Base-by-base conservation (phyloP, 805 yeast genomes). In the Grigorovia jiainica region DNA sequence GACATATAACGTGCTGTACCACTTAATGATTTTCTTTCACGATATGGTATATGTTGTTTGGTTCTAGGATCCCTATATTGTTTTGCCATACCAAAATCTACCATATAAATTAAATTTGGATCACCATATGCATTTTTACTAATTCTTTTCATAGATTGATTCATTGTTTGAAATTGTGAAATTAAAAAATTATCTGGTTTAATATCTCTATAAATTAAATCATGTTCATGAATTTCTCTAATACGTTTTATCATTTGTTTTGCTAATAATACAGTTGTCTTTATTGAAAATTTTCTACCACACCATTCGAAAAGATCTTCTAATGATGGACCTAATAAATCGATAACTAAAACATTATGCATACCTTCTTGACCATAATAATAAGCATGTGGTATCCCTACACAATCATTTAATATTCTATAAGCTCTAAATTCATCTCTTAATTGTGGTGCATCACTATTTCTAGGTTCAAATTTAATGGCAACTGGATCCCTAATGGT, bases 1-100 rank as follows among this genome's bases (percentile, higher is more conserved):
- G 90, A 82, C 94, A 83, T 83, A 61, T 83, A 83, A 55, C 94
- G 73, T 9, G 92, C 92, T 1, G 94, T 83, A 17, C 94, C 94
- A 61, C 86, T 78, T 54, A 83, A 67, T 2, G 90, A 79, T 58
- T 83, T 83, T 52, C 80, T 71, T 60, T 83, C 94, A 51, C 89
- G 71, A 60, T 83, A 83, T 9, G 92, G 92, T 44, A 83, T 83
- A 62, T 83, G 94, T 49, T 76, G 82, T 53, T 81, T 81, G 0
- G 90, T 78, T 52, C 78, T 71, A 25, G 90, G 89, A 54, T 84
- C 89, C 53, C 92, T 67, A 58, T 78, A 83, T 56, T 83, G 89
- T 57, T 83, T 83, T 15, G 89, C 89, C 94, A 83, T 83, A 46
- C 94, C 94, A 54, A 79, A 84, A 63, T 83, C 94, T 42, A 83